Evolutionary conservation across 1,284 basidiomycete species (phyloP).

Genomic region (Volvariella surrecta): DNA sequence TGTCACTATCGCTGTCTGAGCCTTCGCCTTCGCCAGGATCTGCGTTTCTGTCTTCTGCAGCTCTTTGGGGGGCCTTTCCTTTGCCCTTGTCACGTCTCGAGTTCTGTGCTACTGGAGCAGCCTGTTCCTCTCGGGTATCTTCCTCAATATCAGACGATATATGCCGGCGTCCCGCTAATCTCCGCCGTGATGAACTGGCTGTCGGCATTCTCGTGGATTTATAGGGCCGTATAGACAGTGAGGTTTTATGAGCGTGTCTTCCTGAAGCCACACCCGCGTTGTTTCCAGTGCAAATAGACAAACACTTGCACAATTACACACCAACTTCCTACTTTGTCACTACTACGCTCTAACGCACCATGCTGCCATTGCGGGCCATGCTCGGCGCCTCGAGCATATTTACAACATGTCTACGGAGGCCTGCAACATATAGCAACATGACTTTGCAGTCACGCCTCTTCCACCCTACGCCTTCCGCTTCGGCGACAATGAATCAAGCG

Average conservation of each 20-base stretch:
- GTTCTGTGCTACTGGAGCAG: background rate
- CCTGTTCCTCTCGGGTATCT: constrained; percentile 26
- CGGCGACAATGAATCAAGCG: constrained; percentile 77
- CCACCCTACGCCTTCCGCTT: constrained; percentile 49
- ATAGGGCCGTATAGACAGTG: too few species aligned
- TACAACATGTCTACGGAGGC: background rate
- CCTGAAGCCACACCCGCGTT: constrained; percentile 28
- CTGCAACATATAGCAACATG: background rate
- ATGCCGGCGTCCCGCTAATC: constrained; percentile 26
- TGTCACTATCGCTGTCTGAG: constrained; percentile 24
- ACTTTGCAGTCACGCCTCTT: constrained; percentile 44
- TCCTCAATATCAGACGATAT: constrained; percentile 61
- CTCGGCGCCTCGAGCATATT: constrained; percentile 1
- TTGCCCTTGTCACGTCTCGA: constrained; percentile 23
- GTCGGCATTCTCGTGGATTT: constrained; percentile 32
- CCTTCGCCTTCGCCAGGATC: constrained; percentile 16
- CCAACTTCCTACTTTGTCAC: background rate
- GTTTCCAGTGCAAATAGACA: constrained; percentile 19
- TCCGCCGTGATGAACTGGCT: constrained; percentile 33
- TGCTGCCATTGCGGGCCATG: constrained; percentile 1
- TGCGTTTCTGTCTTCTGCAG: constrained; percentile 14
- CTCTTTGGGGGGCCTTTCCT: constrained; percentile 21
- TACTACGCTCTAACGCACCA: background rate
- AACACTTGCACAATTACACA: background rate
- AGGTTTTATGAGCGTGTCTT: constrained; percentile 1